Evolutionary conservation across 495 filamentous ascomycete species (phyloP).

Genomic region (Tirmania nivea): DNA sequence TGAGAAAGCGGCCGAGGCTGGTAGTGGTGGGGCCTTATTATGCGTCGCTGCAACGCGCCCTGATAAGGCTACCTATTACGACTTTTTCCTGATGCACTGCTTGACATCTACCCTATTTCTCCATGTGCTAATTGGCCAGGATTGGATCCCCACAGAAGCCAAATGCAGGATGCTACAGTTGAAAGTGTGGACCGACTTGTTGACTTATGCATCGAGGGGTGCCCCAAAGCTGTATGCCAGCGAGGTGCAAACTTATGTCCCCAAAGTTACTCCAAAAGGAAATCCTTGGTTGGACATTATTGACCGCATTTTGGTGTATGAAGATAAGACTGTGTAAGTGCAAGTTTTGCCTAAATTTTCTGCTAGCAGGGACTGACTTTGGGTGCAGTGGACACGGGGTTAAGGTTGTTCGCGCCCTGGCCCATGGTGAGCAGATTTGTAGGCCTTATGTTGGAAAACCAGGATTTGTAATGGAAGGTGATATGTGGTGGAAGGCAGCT

Average conservation of each 20-base stretch:
- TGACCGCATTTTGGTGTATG: slow-evolving; percentile 27
- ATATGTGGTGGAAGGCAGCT: slow-evolving; percentile 48
- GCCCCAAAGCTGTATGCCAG: slow-evolving; percentile 30
- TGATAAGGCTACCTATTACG: slow-evolving; percentile 42
- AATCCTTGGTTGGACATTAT: slow-evolving; percentile 35
- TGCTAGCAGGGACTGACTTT: not conserved
- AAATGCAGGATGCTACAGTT: slow-evolving; percentile 42
- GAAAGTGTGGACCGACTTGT: slow-evolving; percentile 40
- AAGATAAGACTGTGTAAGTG: slow-evolving; percentile 27
- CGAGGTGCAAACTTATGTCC: slow-evolving; percentile 32
- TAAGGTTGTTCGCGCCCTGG: slow-evolving; percentile 50
- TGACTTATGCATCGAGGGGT: slow-evolving; percentile 38
- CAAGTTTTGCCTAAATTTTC: not conserved
- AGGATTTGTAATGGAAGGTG: slow-evolving; percentile 34
- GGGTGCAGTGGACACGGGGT: slow-evolving; percentile 41
- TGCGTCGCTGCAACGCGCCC: slow-evolving; percentile 40
- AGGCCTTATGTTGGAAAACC: slow-evolving; percentile 21
- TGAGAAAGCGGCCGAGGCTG: slow-evolving; percentile 56
- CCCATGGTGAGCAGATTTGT: slow-evolving; percentile 32
- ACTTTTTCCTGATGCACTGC: slow-evolving; percentile 65
- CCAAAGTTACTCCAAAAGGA: slow-evolving; percentile 15
- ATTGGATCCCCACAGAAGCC: slow-evolving; percentile 22
- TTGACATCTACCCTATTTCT: slow-evolving; percentile 44
- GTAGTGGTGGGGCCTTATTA: slow-evolving; percentile 41
- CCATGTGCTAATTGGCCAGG: slow-evolving; percentile 26